Conservation (phyloP, 805 yeast genomes). For the Jamesozyma piceae region DNA sequence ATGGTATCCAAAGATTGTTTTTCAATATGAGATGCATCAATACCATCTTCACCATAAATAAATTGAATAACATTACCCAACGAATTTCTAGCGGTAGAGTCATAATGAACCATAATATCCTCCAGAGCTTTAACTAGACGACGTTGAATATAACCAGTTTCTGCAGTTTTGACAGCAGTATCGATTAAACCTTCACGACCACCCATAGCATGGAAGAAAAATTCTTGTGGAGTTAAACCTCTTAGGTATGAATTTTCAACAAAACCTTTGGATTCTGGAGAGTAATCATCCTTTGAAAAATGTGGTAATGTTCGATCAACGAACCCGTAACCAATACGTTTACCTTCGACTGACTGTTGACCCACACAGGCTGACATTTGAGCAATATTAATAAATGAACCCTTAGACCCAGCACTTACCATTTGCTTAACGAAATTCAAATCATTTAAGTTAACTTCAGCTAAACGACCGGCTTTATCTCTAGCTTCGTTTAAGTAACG, state of each 20-base stretch:
- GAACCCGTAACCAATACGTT: slow-evolving; percentile 96
- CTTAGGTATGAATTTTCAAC: slow-evolving; percentile 94
- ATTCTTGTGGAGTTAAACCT: slow-evolving; percentile 97
- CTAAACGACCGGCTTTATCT: slow-evolving; percentile 98
- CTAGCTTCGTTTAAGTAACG: slow-evolving; percentile 95
- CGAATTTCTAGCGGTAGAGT: slow-evolving; percentile 96
- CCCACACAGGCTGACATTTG: slow-evolving; percentile 99
- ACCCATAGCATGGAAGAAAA: slow-evolving; percentile 99
- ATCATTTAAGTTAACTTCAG: slow-evolving; percentile 91
- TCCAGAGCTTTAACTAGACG: slow-evolving; percentile 94
- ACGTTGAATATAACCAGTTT: slow-evolving; percentile 97
- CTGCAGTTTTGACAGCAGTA: slow-evolving; percentile 98
- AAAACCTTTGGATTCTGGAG: slow-evolving; percentile 97
- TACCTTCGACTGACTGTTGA: slow-evolving; percentile 99
- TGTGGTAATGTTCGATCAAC: slow-evolving; percentile 95
- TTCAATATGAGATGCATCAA: slow-evolving; percentile 97
- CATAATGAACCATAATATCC: slow-evolving; percentile 96
- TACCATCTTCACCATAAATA: slow-evolving; percentile 97
- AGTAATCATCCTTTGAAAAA: slow-evolving; percentile 95
- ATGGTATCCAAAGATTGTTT: slow-evolving; percentile 91
- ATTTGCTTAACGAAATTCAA: slow-evolving; percentile 94
- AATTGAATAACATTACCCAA: slow-evolving; percentile 94
- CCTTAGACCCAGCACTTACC: slow-evolving; percentile 99
- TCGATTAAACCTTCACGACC: slow-evolving; percentile 99
- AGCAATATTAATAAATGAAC: slow-evolving; percentile 96